Evolutionary conservation across 1,139 yeast genomes (phyloP), one percentile per base, ranked within the genome.

Genomic region (Kodamaea alishanica): DNA sequence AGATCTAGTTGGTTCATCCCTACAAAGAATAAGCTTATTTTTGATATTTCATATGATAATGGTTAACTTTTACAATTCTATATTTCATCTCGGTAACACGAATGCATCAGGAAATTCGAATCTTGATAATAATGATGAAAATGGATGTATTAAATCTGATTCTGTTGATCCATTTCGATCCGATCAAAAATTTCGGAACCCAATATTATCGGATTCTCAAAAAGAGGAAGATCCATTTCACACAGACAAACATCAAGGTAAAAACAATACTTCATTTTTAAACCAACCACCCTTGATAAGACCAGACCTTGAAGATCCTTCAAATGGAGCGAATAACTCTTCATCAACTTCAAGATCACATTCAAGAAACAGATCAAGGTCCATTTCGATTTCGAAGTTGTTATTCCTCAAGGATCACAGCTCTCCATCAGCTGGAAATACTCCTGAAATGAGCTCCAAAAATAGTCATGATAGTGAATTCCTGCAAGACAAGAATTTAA

Each of bases 321-420:
- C 30, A 9, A 25, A 24, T 15, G 33, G 37, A 15, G 29, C 10
- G 23, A 10, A 28, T 10, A 29, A 9, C 9, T 24, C 32, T n/a
- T 11, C 24, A 8, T 8, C 26, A 28, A 15, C 34, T 23, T 11
- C 28, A 23, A 29, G 41, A 24, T 24, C 41, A 8, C 30, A 32
- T 20, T 29, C 37, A n/a, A 27, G 42, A 15, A 39, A 28, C n/a
- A 33, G 57, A 7, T 40, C 47, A 31, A 38, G 60, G 24, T 50
- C 56, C 29, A 52, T 54, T 10, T 50, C 56, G 30, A 35, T 55
- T 26, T 40, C 54, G 20, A 42, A 51, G 31, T 49, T 55, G 34
- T 44, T 53, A 30, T 50, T 52, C 40, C 44, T 33, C 32, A 52
- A 52, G 31, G 58, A 49, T 35, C 32, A 35, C 26, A 35, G 25